Percentiles rank a stretch among this genome's conserved stretches.
phyloP scores from a whole-genome alignment of 345 rosid genomes.

The Durio zibethinus region DNA sequence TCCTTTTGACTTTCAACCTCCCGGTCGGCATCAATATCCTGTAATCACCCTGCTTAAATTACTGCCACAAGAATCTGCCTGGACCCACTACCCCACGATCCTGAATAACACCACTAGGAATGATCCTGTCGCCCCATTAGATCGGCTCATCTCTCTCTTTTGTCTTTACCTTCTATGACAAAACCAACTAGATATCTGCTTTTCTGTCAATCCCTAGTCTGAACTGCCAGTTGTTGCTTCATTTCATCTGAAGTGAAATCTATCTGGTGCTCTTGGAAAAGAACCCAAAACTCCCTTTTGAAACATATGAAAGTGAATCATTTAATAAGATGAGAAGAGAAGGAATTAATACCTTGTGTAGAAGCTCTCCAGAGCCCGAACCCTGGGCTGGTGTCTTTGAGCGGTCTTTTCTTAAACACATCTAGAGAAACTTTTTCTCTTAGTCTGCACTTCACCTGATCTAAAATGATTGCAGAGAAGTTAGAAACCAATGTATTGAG shows the following conservation, averaged over 20 bases:
- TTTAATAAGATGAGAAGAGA: conserved; percentile 13
- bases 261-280: conserved; percentile 65
- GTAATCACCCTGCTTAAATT: conserved; percentile 74
- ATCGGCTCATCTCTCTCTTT: conserved; percentile 59
- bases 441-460: conserved; percentile 53
- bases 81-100: conserved; percentile 81
- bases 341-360: conserved; percentile 60
- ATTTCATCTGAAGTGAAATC: conserved; percentile 78
- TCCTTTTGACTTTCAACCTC: conserved; percentile 87
- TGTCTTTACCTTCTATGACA: conserved; percentile 96
- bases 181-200: conserved; percentile 97
- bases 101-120: conserved; percentile 74
- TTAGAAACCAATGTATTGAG: neutral
- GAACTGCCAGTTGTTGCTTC: conserved; percentile 64
- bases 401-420: conserved; percentile 50
- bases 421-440: conserved; percentile 62
- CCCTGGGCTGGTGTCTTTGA: conserved; percentile 80
- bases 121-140: conserved; percentile 73
- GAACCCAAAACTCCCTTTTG: conserved; percentile 4
- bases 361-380: conserved; percentile 67
- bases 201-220: conserved; percentile 79
- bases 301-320: conserved; percentile 17
- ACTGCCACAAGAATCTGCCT: conserved; percentile 96
- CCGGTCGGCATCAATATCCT: conserved; percentile 54
- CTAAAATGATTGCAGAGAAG: conserved; percentile 28